Percentiles rank a stretch among this genome's conserved stretches.
phyloP scores from a whole-genome alignment of 257 asterid species.

The Rhazya stricta region DNA sequence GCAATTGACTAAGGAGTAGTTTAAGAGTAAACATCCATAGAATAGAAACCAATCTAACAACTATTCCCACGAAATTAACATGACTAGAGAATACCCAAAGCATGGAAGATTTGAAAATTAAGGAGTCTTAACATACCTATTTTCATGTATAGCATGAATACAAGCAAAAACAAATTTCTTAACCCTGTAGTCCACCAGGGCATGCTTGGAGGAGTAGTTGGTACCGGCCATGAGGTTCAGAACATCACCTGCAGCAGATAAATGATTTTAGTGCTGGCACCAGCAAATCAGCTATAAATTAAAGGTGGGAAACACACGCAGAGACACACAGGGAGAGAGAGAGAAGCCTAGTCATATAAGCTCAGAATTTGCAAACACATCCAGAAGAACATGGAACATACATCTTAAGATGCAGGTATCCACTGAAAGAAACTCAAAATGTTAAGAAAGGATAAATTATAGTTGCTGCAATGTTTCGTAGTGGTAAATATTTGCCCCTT shows the following conservation, averaged over 20 bases:
- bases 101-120: not conserved
- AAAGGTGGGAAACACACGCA: not conserved
- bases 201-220: conserved; percentile 48
- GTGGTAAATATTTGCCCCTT: not conserved
- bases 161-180: conserved; percentile 64
- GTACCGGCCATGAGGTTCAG: conserved; percentile 58
- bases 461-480: not conserved
- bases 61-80: conserved; percentile 2
- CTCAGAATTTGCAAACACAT: not conserved
- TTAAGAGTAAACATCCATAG: not conserved
- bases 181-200: conserved; percentile 75
- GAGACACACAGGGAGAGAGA: not conserved
- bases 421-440: not conserved
- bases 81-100: not conserved
- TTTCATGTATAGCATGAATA: conserved; percentile 60
- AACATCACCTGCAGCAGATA: conserved; percentile 47
- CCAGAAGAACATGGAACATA: not conserved
- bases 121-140: conserved; percentile 48
- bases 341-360: not conserved
- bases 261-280: conserved; percentile 2
- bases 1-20: not conserved
- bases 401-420: not conserved
- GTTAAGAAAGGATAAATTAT: not conserved
- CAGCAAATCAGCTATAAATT: conserved; percentile 1
- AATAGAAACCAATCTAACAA: not conserved